Evolutionary conservation across 2,329 filamentous ascomycete species (phyloP).

Genomic region (Diaporthe sp.): DNA sequence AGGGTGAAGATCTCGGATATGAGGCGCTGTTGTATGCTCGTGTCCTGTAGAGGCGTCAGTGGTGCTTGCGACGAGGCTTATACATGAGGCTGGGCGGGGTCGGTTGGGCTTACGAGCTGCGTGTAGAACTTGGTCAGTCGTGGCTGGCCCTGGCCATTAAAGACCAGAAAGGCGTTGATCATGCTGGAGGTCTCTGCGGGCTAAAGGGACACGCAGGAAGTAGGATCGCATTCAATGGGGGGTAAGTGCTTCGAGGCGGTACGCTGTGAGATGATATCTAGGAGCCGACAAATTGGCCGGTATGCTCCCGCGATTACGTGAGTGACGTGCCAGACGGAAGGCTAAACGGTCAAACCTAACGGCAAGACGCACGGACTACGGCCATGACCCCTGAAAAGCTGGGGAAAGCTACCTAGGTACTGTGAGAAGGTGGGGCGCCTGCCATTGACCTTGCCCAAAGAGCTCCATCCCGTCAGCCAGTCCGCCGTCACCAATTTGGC

Average conservation of each 20-base stretch:
- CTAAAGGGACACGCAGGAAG: neutral
- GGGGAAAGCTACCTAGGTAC: constrained; percentile 37
- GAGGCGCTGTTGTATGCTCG: constrained; percentile 94
- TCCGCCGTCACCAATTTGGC: neutral
- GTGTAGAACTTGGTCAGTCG: constrained; percentile 99
- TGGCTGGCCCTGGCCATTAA: constrained; percentile 98
- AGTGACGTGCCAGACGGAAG: constrained; percentile 10
- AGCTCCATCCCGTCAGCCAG: constrained; percentile 1
- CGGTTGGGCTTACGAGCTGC: constrained; percentile 76
- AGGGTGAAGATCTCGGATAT: constrained; percentile 98
- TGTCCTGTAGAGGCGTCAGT: constrained; percentile 75
- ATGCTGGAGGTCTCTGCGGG: constrained; percentile 64
- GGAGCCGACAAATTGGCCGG: neutral
- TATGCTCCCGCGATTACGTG: constrained; percentile 27
- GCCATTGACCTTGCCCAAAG: neutral
- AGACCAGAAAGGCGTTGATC: constrained; percentile 99
- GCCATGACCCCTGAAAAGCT: constrained; percentile 38
- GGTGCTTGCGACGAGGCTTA: neutral
- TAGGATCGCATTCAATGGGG: neutral
- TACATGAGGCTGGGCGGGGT: constrained; percentile 8
- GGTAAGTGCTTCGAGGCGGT: neutral
- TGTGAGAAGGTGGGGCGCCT: constrained; percentile 19
- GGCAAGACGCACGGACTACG: constrained; percentile 14
- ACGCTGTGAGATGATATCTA: neutral
- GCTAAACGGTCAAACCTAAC: constrained; percentile 4